A percentile compares a stretch with the other conserved stretches of the same genome.
Conservation (phyloP, 148 eudicot genomes). For the Cornus kousa region DNA sequence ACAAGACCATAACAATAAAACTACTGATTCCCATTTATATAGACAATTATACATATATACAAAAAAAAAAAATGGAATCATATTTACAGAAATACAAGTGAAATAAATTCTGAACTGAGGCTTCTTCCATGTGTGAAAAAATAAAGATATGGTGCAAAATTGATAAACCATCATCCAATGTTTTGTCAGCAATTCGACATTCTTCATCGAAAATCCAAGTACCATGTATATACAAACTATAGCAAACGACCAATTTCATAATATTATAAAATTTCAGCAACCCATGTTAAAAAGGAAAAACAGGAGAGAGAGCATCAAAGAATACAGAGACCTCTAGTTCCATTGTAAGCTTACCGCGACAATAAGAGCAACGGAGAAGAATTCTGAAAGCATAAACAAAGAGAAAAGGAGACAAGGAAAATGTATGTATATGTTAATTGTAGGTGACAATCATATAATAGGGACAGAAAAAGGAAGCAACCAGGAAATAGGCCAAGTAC, state of each 20-base stretch:
- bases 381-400: neutral
- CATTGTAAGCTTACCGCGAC: neutral
- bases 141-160: neutral
- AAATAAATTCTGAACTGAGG: neutral
- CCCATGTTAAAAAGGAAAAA: no score
- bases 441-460: neutral
- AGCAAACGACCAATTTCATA: neutral
- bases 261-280: no score
- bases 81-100: neutral
- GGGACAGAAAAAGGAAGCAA: constrained; percentile 2
- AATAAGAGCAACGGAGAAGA: neutral
- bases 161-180: neutral
- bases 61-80: neutral
- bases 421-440: neutral
- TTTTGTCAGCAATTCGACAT: neutral
- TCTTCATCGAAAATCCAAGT: neutral
- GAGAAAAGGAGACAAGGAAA: neutral
- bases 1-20: neutral
- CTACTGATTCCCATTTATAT: neutral
- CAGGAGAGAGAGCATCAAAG: no score
- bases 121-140: neutral
- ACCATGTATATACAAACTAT: neutral
- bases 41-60: neutral
- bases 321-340: neutral
- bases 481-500: neutral